Conservation (phyloP, 768 basidiomycete species). For the Suillus weaverae region DNA sequence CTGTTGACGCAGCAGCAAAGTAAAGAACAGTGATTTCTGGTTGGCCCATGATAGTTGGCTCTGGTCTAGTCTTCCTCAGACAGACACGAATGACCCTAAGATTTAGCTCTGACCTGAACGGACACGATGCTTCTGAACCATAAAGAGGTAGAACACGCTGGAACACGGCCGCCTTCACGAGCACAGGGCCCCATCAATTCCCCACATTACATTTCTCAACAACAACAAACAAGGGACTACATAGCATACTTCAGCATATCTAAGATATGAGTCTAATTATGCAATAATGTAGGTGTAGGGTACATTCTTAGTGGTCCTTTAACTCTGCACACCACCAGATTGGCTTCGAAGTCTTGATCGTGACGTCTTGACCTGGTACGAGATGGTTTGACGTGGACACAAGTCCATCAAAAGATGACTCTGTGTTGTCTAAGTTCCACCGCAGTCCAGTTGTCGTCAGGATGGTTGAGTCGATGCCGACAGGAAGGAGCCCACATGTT, state of each 20-base stretch:
- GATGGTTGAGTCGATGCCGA: constrained; percentile 75
- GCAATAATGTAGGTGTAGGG: background rate
- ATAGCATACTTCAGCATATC: background rate
- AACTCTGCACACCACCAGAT: constrained; percentile 92
- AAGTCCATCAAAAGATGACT: constrained; percentile 80
- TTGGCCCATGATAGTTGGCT: constrained; percentile 6
- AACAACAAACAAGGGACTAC: background rate
- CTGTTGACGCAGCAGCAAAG: constrained; percentile 68
- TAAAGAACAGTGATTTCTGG: constrained; percentile 50
- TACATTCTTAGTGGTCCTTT: constrained; percentile 17
- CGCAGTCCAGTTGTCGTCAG: constrained; percentile 82
- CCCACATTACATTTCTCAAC: background rate
- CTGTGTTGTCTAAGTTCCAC: constrained; percentile 77
- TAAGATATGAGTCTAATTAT: background rate
- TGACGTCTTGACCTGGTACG: constrained; percentile 64
- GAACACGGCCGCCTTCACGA: background rate
- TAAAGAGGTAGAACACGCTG: background rate
- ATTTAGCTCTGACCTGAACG: background rate
- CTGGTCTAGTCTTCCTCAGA: background rate
- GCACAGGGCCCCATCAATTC: background rate
- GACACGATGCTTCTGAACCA: background rate
- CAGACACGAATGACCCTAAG: background rate
- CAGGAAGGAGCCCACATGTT: constrained; percentile 93
- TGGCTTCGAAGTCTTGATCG: constrained; percentile 74
- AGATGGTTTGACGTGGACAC: constrained; percentile 96